phyloP scores from a whole-genome alignment of 352 stramenopile genomes.

The Globisporangium cylindrosporum region DNA sequence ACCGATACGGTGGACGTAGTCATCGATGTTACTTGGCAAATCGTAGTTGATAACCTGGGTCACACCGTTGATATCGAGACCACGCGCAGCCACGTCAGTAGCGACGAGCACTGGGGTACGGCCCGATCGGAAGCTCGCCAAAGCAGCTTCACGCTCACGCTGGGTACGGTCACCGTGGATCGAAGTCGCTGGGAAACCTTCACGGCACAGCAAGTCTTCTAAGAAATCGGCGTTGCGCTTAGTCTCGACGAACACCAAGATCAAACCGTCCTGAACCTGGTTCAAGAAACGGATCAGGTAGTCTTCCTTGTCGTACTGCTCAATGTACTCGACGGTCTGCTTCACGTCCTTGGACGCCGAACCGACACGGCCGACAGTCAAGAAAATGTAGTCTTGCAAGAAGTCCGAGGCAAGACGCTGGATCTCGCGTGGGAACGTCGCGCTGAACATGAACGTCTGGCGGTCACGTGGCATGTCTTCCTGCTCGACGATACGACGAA shows the following conservation, averaged over 20 bases:
- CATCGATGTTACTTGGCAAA: constrained; percentile 97
- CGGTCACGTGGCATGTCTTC: constrained; percentile 96
- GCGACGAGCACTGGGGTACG: constrained; percentile 94
- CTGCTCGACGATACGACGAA: constrained; percentile 98
- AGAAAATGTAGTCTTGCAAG: constrained; percentile 98
- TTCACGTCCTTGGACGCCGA: constrained; percentile 97
- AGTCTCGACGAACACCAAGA: constrained; percentile 99
- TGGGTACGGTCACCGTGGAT: constrained; percentile 99
- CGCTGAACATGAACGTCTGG: constrained; percentile 99
- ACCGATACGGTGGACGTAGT: constrained; percentile 99
- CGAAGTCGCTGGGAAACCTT: constrained; percentile 90
- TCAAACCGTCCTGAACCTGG: constrained; percentile 86
- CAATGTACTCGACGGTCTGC: constrained; percentile 97
- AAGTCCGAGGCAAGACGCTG: constrained; percentile 97
- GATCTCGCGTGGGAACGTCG: constrained; percentile 98
- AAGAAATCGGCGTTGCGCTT: constrained; percentile 97
- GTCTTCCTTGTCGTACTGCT: constrained; percentile 96
- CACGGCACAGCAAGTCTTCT: constrained; percentile 93
- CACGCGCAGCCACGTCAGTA: constrained; percentile 97
- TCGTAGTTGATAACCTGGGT: constrained; percentile 98
- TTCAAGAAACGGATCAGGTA: constrained; percentile 96
- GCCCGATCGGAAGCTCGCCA: constrained; percentile 92
- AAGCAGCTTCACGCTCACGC: constrained; percentile 91
- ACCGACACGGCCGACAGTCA: constrained; percentile 98
- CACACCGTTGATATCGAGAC: constrained; percentile 98